A percentile compares a stretch with the other conserved stretches of the same genome.
Evolutionary conservation across 2,329 filamentous ascomycete species (phyloP).

Genomic region (Colletotrichum noveboracense): DNA sequence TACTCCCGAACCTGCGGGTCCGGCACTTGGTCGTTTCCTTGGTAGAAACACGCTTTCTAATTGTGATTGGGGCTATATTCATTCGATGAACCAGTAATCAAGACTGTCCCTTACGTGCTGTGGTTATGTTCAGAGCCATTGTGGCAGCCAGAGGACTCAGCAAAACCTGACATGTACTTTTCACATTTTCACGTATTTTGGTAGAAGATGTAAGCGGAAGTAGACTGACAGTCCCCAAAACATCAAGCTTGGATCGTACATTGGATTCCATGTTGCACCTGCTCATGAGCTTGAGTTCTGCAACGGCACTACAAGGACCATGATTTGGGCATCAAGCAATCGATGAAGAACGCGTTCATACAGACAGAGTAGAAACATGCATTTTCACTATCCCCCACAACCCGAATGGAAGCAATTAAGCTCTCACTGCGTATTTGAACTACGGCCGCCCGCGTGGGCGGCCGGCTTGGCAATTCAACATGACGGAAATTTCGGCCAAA

Average conservation of each 20-base stretch:
- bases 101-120: neutral
- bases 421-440: neutral
- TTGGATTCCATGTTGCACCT: neutral
- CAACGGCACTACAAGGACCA: neutral
- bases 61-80: neutral
- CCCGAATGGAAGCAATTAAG: neutral
- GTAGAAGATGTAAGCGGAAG: neutral
- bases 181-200: accelerated
- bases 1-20: neutral
- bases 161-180: neutral
- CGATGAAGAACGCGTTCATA: neutral
- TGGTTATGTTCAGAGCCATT: neutral
- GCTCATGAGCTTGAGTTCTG: neutral
- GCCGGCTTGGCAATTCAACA: neutral
- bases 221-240: neutral
- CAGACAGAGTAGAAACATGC: neutral
- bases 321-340: neutral
- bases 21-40: neutral
- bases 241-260: neutral
- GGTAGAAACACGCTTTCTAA: neutral
- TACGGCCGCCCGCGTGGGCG: neutral
- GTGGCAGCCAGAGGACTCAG: neutral
- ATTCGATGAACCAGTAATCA: neutral
- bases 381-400: neutral
- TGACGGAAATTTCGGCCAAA: neutral